Conservation (phyloP, 371 early-diverging fungal species). For the Actinomortierella wolfii region DNA sequence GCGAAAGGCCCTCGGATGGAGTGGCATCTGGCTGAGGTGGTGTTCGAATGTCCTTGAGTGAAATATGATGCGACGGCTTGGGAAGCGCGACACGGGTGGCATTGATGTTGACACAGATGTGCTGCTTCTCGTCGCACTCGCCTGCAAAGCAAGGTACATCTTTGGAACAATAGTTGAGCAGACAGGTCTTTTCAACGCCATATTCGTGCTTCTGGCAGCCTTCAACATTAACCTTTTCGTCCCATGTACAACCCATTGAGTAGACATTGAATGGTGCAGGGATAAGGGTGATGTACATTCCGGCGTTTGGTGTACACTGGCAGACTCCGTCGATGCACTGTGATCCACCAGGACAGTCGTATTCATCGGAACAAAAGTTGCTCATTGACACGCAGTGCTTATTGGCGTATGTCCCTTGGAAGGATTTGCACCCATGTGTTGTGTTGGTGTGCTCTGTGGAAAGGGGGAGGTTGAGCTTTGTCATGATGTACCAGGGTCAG, state of each 20-base stretch:
- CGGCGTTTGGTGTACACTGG: conserved; percentile 32
- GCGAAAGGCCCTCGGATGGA: conserved; percentile 19
- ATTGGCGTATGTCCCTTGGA: conserved; percentile 31
- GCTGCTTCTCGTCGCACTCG: conserved; percentile 11
- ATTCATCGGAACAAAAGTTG: conserved; percentile 38
- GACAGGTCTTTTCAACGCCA: conserved; percentile 20
- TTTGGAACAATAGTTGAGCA: conserved; percentile 39
- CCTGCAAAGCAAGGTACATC: conserved; percentile 44
- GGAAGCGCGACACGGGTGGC: conserved; percentile 9
- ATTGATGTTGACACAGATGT: conserved; percentile 29
- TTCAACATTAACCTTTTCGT: conserved; percentile 12
- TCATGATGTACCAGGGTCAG: conserved; percentile 24
- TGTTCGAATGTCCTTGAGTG: conserved; percentile 10
- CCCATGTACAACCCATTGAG: conserved; percentile 38
- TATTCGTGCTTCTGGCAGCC: conserved; percentile 34
- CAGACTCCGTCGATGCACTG: conserved; percentile 43
- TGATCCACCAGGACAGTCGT: conserved; percentile 30
- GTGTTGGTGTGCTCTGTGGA: conserved; percentile 16
- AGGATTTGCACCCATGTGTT: conserved; percentile 28
- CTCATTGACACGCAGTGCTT: conserved; percentile 27
- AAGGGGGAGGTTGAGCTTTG: conserved; percentile 32
- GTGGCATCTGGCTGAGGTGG: conserved; percentile 15
- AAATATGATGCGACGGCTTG: conserved; percentile 13
- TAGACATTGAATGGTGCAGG: conserved; percentile 38
- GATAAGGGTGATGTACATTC: conserved; percentile 28